Conservation (phyloP, 352 stramenopile genomes). For the Globisporangium apiculatum region DNA sequence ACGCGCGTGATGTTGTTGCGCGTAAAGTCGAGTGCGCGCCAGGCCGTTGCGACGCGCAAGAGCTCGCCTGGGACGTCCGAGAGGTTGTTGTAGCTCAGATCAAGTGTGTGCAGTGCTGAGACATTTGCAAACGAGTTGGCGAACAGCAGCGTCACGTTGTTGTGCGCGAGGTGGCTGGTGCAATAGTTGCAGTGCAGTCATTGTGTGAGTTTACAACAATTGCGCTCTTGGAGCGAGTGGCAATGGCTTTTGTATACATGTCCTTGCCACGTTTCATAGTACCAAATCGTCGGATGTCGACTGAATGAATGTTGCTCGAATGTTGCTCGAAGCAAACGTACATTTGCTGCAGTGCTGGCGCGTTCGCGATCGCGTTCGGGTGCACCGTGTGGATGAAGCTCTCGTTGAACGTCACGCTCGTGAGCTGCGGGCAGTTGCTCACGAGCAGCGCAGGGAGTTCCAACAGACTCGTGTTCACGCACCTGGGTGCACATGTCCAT, state of each 20-base stretch:
- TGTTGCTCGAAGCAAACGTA: slow-evolving; percentile 11
- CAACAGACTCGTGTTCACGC: slow-evolving; percentile 32
- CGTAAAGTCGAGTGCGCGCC: slow-evolving; percentile 49
- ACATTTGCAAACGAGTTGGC: slow-evolving; percentile 40
- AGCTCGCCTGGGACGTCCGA: slow-evolving; percentile 27
- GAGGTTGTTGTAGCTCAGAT: slow-evolving; percentile 52
- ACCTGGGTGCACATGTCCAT: slow-evolving; percentile 12
- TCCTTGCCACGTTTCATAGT: no score
- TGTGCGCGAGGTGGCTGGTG: slow-evolving; percentile 28
- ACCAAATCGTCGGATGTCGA: no score
- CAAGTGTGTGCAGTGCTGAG: slow-evolving; percentile 39
- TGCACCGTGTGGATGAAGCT: slow-evolving; percentile 25
- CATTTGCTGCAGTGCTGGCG: slow-evolving; percentile 34
- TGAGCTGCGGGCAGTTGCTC: slow-evolving; percentile 30
- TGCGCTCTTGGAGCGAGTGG: no score
- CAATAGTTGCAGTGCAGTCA: not conserved
- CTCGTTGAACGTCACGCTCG: slow-evolving; percentile 30
- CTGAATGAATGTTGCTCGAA: no score
- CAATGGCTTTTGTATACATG: not conserved
- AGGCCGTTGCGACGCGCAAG: slow-evolving; percentile 35
- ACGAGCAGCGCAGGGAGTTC: slow-evolving; percentile 26
- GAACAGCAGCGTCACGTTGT: slow-evolving; percentile 36
- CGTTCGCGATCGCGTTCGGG: slow-evolving; percentile 21
- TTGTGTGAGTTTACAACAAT: no score
- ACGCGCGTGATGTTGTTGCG: slow-evolving; percentile 35